Percentiles rank a stretch among this genome's conserved stretches.
These are phyloP conservation scores for Trifolium repens DNA, from an alignment of 306 rosid species.

Conservation along the genomic window DNA sequence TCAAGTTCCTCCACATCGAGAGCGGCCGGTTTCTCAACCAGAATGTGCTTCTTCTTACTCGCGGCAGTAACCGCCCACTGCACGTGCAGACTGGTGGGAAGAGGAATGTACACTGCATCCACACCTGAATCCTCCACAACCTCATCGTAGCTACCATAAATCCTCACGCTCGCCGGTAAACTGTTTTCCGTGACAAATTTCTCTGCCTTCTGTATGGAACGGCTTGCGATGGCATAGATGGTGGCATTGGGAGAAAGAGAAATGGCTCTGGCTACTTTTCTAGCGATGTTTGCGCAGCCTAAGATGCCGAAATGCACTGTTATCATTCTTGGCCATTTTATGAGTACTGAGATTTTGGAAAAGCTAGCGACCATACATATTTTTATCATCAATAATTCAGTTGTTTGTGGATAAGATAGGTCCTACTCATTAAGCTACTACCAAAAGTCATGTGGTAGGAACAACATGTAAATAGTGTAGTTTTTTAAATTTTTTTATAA, in stretches of 20 bases:
- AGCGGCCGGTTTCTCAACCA: constrained; percentile 80
- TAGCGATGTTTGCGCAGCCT: constrained; percentile 76
- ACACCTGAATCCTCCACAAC: constrained; percentile 70
- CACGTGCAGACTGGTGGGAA: constrained; percentile 72
- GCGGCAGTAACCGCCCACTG: constrained; percentile 75
- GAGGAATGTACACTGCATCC: constrained; percentile 75
- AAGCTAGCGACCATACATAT: background rate
- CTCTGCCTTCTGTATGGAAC: constrained; percentile 65
- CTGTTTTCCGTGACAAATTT: constrained; percentile 54
- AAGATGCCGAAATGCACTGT: constrained; percentile 65
- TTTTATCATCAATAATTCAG: background rate
- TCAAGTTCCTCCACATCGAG: constrained; percentile 63
- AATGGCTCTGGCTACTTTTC: constrained; percentile 81
- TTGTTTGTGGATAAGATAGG: constrained; percentile 26
- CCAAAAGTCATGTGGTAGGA: background rate
- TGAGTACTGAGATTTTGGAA: background rate
- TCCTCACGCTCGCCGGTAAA: constrained; percentile 42
- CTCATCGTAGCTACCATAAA: constrained; percentile 70
- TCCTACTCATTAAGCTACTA: background rate
- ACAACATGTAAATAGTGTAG: background rate
- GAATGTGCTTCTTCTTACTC: constrained; percentile 73
- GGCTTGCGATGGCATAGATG: constrained; percentile 71
- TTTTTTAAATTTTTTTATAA: too few species aligned
- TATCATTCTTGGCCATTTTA: constrained; percentile 42
- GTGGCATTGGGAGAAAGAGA: constrained; percentile 61